phyloP scores from a whole-genome alignment of 805 yeast genomes.

The Brettanomyces bruxellensis region DNA sequence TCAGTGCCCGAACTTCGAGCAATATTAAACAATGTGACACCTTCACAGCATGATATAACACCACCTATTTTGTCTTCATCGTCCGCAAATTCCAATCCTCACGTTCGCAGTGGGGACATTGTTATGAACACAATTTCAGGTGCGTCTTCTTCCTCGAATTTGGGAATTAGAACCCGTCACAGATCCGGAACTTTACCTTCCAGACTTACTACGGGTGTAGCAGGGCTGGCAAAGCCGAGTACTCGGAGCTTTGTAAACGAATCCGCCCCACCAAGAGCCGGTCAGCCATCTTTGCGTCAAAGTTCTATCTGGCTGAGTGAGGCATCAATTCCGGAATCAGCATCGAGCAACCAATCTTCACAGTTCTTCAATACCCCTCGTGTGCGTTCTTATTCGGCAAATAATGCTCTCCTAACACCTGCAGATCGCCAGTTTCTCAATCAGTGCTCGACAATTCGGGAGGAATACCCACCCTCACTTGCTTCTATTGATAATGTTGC shows the following conservation, averaged over 20 bases:
- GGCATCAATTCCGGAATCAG: conserved; percentile 16
- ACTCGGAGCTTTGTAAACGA: too few relatives aligned
- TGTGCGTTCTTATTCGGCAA: conserved; percentile 46
- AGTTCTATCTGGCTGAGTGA: conserved; percentile 54
- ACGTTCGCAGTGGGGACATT: not conserved
- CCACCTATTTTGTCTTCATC: not conserved
- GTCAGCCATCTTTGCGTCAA: conserved; percentile 46
- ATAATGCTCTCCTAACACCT: conserved; percentile 18
- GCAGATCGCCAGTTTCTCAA: conserved; percentile 21
- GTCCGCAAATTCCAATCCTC: conserved; percentile 1
- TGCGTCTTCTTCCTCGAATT: not conserved
- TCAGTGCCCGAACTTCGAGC: conserved; percentile 1
- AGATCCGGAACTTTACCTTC: conserved; percentile 80
- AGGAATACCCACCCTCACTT: conserved; percentile 7
- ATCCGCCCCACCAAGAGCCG: not conserved
- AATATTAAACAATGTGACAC: not conserved
- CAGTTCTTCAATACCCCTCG: conserved; percentile 16
- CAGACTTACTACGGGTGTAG: conserved; percentile 26
- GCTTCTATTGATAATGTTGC: conserved; percentile 1
- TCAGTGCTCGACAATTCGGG: conserved; percentile 18
- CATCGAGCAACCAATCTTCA: conserved; percentile 8
- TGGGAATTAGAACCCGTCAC: conserved; percentile 44
- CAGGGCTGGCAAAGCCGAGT: not conserved
- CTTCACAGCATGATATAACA: not conserved
- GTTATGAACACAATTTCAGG: not conserved